These are phyloP conservation scores for Endothia cerciana DNA, from an alignment of 2,329 filamentous ascomycete genomes.

Conservation along the genomic window DNA sequence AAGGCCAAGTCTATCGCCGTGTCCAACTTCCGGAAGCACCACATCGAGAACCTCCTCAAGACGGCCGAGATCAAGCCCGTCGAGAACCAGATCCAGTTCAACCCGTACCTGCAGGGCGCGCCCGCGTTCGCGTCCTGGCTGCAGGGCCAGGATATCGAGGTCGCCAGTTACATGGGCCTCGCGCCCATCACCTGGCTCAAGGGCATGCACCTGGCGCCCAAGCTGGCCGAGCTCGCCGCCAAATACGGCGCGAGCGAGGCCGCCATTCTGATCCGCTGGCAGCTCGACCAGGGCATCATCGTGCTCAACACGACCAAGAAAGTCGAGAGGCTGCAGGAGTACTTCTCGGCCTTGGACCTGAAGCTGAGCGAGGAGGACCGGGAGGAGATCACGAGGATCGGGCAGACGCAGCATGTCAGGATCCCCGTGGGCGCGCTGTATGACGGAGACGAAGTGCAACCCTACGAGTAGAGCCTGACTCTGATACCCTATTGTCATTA, in stretches of 20 bases:
- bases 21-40: constrained; percentile 60
- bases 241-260: constrained; percentile 31
- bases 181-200: constrained; percentile 29
- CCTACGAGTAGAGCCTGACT: background rate
- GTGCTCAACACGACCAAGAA: constrained; percentile 35
- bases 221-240: constrained; percentile 29
- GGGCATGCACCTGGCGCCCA: constrained; percentile 30
- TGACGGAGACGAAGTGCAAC: constrained; percentile 14
- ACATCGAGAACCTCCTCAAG: constrained; percentile 56
- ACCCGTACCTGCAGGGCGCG: constrained; percentile 43
- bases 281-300: constrained; percentile 30
- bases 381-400: constrained; percentile 33
- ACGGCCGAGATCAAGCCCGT: constrained; percentile 46
- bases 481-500: background rate
- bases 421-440: constrained; percentile 10
- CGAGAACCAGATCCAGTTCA: constrained; percentile 47
- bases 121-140: constrained; percentile 42
- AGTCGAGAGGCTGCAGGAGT: constrained; percentile 40
- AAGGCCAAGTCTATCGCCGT: constrained; percentile 65
- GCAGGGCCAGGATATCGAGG: constrained; percentile 29
- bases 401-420: constrained; percentile 13
- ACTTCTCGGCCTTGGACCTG: constrained; percentile 35
- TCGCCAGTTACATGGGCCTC: constrained; percentile 29
- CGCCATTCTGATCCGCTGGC: constrained; percentile 34
- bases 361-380: constrained; percentile 39